Conservation (phyloP, 306 rosid species). For the Purshia tridentata region DNA sequence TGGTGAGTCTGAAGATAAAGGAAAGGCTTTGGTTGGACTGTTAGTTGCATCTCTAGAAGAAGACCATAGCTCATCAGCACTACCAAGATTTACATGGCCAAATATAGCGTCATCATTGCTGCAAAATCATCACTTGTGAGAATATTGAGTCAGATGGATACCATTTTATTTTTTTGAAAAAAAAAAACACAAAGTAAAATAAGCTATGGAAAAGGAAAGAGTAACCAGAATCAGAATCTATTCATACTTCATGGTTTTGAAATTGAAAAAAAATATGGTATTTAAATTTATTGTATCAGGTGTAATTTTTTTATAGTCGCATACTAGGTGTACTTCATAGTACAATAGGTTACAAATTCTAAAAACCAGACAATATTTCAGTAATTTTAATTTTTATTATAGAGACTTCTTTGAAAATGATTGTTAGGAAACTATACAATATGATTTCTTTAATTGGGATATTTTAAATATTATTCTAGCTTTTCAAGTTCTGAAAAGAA, state of each 20-base stretch:
- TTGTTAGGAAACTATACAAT: background rate
- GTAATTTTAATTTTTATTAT: background rate
- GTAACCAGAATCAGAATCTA: conserved; percentile 12
- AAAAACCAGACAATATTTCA: background rate
- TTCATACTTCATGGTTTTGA: background rate
- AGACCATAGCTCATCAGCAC: conserved; percentile 70
- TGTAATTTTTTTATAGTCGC: too few species aligned
- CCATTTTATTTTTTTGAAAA: conserved; percentile 16
- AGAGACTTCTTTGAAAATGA: background rate
- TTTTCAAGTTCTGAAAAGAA: background rate
- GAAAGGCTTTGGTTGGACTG: conserved; percentile 42
- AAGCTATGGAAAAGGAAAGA: background rate
- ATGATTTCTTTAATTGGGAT: background rate
- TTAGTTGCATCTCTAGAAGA: conserved; percentile 54
- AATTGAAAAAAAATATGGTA: too few species aligned
- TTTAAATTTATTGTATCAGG: too few species aligned
- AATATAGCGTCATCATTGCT: conserved; percentile 79
- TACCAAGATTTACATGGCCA: conserved; percentile 60
- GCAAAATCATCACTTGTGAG: conserved; percentile 80
- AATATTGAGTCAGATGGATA: conserved; percentile 49
- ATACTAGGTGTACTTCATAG: conserved; percentile 8
- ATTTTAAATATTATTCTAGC: background rate
- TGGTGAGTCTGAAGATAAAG: conserved; percentile 37
- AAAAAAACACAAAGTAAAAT: background rate
- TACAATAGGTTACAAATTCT: background rate